Evolutionary conservation across 768 basidiomycete species (phyloP).

Genomic region (Trametes punicea): DNA sequence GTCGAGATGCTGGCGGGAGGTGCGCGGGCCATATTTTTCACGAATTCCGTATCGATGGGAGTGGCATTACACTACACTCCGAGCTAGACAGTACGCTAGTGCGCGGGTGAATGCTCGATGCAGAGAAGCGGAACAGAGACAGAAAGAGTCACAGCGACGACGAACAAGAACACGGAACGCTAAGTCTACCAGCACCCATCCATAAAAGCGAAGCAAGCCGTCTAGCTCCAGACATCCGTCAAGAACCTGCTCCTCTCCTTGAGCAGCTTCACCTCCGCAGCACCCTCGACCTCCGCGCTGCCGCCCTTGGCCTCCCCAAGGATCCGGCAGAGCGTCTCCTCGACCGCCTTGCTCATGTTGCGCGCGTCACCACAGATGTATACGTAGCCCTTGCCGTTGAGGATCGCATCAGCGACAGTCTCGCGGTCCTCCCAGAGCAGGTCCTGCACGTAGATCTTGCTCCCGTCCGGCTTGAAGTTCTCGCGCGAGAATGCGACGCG

Average conservation of each 20-base stretch:
- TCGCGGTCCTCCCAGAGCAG: conserved; percentile 85
- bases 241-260: conserved; percentile 90
- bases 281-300: conserved; percentile 80
- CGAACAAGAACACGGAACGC: too few species aligned
- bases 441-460: conserved; percentile 99
- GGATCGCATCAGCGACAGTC: conserved; percentile 81
- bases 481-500: conserved; percentile 91
- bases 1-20: too few species aligned
- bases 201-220: too few species aligned
- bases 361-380: conserved; percentile 98
- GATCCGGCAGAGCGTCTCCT: conserved; percentile 79
- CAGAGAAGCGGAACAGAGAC: not conserved
- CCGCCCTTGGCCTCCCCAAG: conserved; percentile 95
- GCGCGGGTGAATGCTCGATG: conserved; percentile 5
- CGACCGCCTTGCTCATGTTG: conserved; percentile 93
- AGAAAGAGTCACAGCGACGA: too few species aligned
- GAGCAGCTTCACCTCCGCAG: conserved; percentile 87
- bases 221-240: conserved; percentile 72
- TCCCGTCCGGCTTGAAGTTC: conserved; percentile 82
- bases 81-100: conserved; percentile 2
- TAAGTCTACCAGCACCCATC: too few species aligned
- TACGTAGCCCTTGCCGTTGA: conserved; percentile 94
- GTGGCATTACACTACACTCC: conserved; percentile 7
- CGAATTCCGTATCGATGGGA: not conserved
- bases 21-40: too few species aligned